Conservation (phyloP, 2,329 filamentous ascomycete genomes). For the Acrocalymma vagum region DNA sequence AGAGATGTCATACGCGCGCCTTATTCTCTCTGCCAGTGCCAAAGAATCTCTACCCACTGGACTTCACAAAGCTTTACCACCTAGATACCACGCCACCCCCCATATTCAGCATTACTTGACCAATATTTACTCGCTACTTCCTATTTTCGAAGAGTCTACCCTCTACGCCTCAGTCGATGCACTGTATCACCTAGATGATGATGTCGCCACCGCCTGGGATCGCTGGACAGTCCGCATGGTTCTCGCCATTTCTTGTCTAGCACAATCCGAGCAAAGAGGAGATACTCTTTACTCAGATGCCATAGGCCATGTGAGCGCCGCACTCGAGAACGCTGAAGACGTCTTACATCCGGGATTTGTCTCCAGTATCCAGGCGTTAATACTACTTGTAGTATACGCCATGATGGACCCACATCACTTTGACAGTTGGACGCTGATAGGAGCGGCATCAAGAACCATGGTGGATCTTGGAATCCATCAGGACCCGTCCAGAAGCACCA, state of each 20-base stretch:
- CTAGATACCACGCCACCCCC: slow-evolving; percentile 71
- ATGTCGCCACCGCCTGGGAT: slow-evolving; percentile 71
- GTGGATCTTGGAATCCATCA: slow-evolving; percentile 93
- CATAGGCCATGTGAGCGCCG: slow-evolving; percentile 68
- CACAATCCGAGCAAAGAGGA: slow-evolving; percentile 72
- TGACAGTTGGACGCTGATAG: slow-evolving; percentile 92
- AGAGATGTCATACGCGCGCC: slow-evolving; percentile 90
- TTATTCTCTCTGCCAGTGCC: slow-evolving; percentile 83
- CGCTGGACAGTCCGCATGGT: slow-evolving; percentile 91
- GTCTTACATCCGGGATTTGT: slow-evolving; percentile 87
- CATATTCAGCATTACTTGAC: slow-evolving; percentile 85
- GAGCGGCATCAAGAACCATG: slow-evolving; percentile 85
- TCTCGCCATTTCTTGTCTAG: slow-evolving; percentile 80
- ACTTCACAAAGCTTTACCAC: slow-evolving; percentile 69
- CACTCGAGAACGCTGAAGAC: slow-evolving; percentile 79
- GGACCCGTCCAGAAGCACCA: slow-evolving; percentile 77
- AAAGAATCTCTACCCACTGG: slow-evolving; percentile 75
- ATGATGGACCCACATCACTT: slow-evolving; percentile 91
- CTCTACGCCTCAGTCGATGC: slow-evolving; percentile 82
- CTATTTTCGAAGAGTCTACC: slow-evolving; percentile 81
- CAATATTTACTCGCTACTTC: slow-evolving; percentile 81
- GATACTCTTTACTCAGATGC: slow-evolving; percentile 71
- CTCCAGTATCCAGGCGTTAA: slow-evolving; percentile 84
- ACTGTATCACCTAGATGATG: slow-evolving; percentile 76
- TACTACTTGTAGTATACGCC: slow-evolving; percentile 88